Conservation (phyloP, 1,284 basidiomycete species). For the Apiotrichum laibachii region DNA sequence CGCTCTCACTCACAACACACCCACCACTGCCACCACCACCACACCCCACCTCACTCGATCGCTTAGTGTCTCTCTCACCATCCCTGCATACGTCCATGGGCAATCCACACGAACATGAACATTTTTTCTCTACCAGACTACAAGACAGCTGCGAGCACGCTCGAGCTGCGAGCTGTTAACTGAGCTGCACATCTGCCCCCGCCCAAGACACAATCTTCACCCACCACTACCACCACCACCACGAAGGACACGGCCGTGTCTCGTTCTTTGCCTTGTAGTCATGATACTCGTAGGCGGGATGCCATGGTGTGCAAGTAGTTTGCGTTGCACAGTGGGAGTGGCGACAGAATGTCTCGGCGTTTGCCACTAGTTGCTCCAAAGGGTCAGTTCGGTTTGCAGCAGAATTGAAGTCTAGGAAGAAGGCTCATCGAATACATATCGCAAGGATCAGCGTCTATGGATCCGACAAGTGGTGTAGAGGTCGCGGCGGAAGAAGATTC, state of each 20-base stretch:
- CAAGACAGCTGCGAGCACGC: no score
- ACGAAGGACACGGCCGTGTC: no score
- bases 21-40: no score
- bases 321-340: not conserved
- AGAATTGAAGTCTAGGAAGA: not conserved
- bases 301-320: not conserved
- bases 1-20: not conserved
- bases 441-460: not conserved
- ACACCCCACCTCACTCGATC: not conserved
- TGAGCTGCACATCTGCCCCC: no score
- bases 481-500: not conserved
- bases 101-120: not conserved
- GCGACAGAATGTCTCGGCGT: not conserved
- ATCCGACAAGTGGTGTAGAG: not conserved
- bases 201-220: not conserved
- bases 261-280: no score
- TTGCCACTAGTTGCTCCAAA: no score
- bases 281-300: not conserved
- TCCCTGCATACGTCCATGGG: conserved; percentile 3
- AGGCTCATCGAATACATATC: conserved; percentile 12
- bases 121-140: not conserved
- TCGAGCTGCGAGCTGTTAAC: no score
- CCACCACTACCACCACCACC: no score
- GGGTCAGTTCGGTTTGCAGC: not conserved
- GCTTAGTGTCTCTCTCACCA: not conserved